Evolutionary conservation across 768 basidiomycete genomes (phyloP).

Genomic region (Russula sp.): DNA sequence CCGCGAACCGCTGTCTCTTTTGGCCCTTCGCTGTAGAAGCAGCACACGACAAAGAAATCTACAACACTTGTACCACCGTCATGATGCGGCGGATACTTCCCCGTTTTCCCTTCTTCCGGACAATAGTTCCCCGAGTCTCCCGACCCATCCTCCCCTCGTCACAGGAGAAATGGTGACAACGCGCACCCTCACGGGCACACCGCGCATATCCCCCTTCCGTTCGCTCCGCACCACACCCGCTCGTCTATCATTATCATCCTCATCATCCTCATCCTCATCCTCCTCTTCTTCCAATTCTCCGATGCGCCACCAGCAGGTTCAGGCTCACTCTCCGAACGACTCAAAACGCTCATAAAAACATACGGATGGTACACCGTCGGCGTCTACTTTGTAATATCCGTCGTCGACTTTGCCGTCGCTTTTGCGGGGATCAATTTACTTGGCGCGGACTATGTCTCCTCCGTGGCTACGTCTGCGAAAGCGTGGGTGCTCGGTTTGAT

Average conservation of each 20-base stretch:
- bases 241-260: constrained; percentile 42
- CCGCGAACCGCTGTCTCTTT: no score
- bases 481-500: constrained; percentile 46
- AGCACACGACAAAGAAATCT: no score
- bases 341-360: constrained; percentile 81
- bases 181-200: constrained; percentile 35
- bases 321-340: constrained; percentile 58
- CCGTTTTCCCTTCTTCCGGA: constrained; percentile 48
- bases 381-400: constrained; percentile 72
- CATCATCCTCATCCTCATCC: constrained; percentile 36
- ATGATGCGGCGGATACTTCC: constrained; percentile 38
- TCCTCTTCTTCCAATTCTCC: constrained; percentile 34
- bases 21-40: no score
- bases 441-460: constrained; percentile 87
- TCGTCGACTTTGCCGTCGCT: constrained; percentile 79
- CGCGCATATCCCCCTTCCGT: constrained; percentile 41
- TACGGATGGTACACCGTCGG: constrained; percentile 97
- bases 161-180: constrained; percentile 37
- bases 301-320: constrained; percentile 41
- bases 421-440: constrained; percentile 82
- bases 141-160: constrained; percentile 50
- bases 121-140: constrained; percentile 44
- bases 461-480: constrained; percentile 58
- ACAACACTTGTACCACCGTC: background rate
- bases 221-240: constrained; percentile 50